Evolutionary conservation across 1,139 yeast genomes (phyloP).

Genomic region (Wickerhamiella infanticola): DNA sequence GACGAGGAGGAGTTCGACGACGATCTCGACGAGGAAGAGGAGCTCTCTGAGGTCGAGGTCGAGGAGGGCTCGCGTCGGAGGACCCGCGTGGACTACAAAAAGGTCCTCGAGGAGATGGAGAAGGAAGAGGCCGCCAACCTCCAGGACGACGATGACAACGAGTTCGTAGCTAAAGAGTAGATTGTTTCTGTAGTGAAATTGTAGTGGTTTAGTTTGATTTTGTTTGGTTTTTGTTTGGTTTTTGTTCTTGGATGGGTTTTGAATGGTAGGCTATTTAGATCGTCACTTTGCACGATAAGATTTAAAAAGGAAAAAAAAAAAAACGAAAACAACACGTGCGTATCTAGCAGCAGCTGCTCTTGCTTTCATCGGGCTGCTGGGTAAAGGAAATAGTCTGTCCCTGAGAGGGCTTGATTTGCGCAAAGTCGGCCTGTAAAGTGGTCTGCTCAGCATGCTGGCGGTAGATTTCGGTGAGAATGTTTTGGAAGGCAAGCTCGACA

Average conservation of each 20-base stretch:
- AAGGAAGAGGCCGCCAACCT: slow-evolving; percentile 23
- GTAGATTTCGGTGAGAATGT: slow-evolving; percentile 78
- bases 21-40: slow-evolving; percentile 32
- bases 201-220: too few relatives aligned
- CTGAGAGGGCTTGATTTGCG: slow-evolving; percentile 37
- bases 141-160: slow-evolving; percentile 25
- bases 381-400: slow-evolving; percentile 91
- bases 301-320: too few relatives aligned
- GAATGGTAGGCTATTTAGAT: too few relatives aligned
- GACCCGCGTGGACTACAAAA: slow-evolving; percentile 76
- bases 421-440: slow-evolving; percentile 27
- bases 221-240: background rate
- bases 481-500: slow-evolving; percentile 89
- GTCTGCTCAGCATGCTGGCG: slow-evolving; percentile 52
- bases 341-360: slow-evolving; percentile 42
- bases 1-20: slow-evolving; percentile 15
- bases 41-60: slow-evolving; percentile 73
- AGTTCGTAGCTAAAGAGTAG: background rate
- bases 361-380: slow-evolving; percentile 74
- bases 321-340: too few relatives aligned
- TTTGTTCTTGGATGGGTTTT: too few relatives aligned
- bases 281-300: too few relatives aligned
- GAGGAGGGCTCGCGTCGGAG: slow-evolving; percentile 60
- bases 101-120: slow-evolving; percentile 65
- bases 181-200: background rate